Evolutionary conservation across 1,284 basidiomycete genomes (phyloP).

Genomic region (Ganoderma sinense): DNA sequence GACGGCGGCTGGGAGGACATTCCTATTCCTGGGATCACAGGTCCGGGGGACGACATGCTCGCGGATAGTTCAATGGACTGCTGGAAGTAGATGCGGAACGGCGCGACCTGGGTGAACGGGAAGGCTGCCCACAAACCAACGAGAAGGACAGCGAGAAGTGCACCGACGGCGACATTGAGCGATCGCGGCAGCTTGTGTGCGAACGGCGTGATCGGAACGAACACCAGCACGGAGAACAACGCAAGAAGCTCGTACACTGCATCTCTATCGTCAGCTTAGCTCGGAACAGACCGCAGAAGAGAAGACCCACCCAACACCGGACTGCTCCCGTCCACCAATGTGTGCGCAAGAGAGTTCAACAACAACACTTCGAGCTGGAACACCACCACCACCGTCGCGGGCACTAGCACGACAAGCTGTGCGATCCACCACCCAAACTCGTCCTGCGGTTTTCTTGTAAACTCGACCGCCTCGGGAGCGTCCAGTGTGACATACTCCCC

Average conservation of each 20-base stretch:
- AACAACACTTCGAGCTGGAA: constrained; percentile 60
- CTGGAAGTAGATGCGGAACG: constrained; percentile 75
- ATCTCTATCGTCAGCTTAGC: not conserved
- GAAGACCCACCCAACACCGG: constrained; percentile 53
- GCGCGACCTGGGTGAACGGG: constrained; percentile 67
- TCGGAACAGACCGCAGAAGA: not conserved
- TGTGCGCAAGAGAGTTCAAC: constrained; percentile 61
- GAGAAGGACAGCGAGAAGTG: constrained; percentile 54
- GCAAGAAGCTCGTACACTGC: constrained; percentile 62
- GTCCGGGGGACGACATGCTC: constrained; percentile 4
- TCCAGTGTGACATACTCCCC: constrained; percentile 33
- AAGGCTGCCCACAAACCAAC: constrained; percentile 56
- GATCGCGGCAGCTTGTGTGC: constrained; percentile 58
- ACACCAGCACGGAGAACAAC: constrained; percentile 54
- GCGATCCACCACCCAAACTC: constrained; percentile 68
- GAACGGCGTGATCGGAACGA: constrained; percentile 71
- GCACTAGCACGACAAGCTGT: constrained; percentile 64
- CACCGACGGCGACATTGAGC: constrained; percentile 50
- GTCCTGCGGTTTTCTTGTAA: constrained; percentile 33
- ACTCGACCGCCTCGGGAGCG: constrained; percentile 15
- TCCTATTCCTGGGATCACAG: constrained; percentile 3
- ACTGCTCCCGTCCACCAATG: constrained; percentile 69
- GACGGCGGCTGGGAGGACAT: not conserved
- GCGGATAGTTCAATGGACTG: constrained; percentile 58
- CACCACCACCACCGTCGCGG: constrained; percentile 64